Evolutionary conservation across 371 early-diverging fungal genomes (phyloP), one percentile per base, ranked within the genome.

Genomic region (Actinomortierella ambigua): DNA sequence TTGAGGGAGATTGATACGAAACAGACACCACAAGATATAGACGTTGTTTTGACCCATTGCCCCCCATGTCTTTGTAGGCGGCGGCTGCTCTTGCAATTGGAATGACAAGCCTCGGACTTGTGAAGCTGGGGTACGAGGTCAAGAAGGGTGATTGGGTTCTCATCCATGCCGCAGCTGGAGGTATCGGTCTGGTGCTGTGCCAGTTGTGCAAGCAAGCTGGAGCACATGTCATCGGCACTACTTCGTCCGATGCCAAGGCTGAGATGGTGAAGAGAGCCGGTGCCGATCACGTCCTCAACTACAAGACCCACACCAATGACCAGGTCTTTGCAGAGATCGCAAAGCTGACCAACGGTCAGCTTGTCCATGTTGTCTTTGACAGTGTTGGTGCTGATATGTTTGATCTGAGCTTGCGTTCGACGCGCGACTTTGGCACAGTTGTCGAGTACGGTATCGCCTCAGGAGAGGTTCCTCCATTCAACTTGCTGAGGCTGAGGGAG

Each of bases 141-240:
- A 78, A 89, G 65, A 63, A 68, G 40, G 90, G 88, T 27, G 91
- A 94, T 67, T 83, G 73, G 53, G 85, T 94, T 48, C 79, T 95
- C 39, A 83, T 95, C 26, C 91, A 93, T 68, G 95, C 96, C 11
- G 94, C 92, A 0, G 95, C 95, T 22, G 96, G 95, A 17, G 95
- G 95, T 24, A 88, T 89, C 6, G 96, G 95, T 9, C 68, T 83
- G 6, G 60, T 93, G 26, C 76, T 95, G n/a, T 80, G 82, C 42
- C 91, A 89, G 71, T 60, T 95, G 63, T 77, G 82, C 62, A 87
- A 85, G 54, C 65, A 83, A 44, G 57, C 82, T 2, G 96, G 95
- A 15, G 95, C 94, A n/a, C 82, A 68, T 34, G 95, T 93, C 40
- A 94, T 96, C 60, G 94, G 93, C 23, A 94, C 94, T 4, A 85